A percentile compares a stretch with the other conserved stretches of the same genome.
These are phyloP conservation scores for Batkoa obscura DNA, from an alignment of 371 early-diverging fungal species.

Conservation along the genomic window DNA sequence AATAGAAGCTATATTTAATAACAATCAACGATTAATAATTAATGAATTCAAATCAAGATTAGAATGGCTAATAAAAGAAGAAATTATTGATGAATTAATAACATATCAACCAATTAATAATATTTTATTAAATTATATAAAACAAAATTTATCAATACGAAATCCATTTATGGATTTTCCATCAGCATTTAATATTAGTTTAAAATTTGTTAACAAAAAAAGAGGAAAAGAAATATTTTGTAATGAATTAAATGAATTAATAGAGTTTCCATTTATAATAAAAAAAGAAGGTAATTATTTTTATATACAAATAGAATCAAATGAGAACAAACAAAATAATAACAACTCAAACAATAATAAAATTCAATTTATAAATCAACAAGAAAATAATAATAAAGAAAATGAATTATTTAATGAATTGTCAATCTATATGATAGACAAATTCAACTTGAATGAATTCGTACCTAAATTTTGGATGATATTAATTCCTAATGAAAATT, in stretches of 20 bases:
- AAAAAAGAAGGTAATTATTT: constrained; percentile 34
- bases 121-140: constrained; percentile 17
- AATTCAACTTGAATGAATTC: too few relatives aligned
- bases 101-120: constrained; percentile 28
- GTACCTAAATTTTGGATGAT: constrained; percentile 39
- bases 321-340: too few relatives aligned
- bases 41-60: constrained; percentile 34
- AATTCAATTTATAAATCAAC: too few relatives aligned
- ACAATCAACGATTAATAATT: constrained; percentile 35
- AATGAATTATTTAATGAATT: too few relatives aligned
- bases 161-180: constrained; percentile 45
- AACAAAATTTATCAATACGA: not conserved
- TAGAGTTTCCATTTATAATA: constrained; percentile 26
- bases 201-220: constrained; percentile 33
- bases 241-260: constrained; percentile 27
- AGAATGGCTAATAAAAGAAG: constrained; percentile 47
- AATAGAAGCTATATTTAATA: constrained; percentile 13
- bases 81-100: constrained; percentile 51
- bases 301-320: constrained; percentile 34
- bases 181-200: constrained; percentile 30
- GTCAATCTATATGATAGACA: too few relatives aligned
- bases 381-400: too few relatives aligned
- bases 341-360: too few relatives aligned
- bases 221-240: constrained; percentile 31
- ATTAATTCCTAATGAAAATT: constrained; percentile 27